Evolutionary conservation across 495 filamentous ascomycete species (phyloP).

Genomic region (Xylaria longipes): DNA sequence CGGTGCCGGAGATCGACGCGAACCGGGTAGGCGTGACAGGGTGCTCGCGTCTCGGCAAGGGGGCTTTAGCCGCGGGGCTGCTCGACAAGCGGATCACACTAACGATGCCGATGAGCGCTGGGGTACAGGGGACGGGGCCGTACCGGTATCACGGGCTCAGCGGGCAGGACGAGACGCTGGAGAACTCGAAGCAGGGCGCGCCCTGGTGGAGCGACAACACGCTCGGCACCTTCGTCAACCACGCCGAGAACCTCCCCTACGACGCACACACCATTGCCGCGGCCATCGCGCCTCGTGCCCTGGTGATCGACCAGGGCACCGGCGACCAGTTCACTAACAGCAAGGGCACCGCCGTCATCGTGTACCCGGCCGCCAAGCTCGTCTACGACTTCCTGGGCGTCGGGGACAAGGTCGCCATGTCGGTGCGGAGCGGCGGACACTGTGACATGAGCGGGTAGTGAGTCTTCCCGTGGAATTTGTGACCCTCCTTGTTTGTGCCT

Average conservation of each 20-base stretch:
- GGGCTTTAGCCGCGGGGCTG: slow-evolving; percentile 57
- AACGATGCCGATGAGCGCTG: slow-evolving; percentile 63
- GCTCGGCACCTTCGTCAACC: slow-evolving; percentile 56
- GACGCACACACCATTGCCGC: slow-evolving; percentile 62
- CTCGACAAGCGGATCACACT: slow-evolving; percentile 60
- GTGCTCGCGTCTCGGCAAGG: slow-evolving; percentile 60
- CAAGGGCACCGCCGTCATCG: slow-evolving; percentile 56
- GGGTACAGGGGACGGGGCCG: slow-evolving; percentile 58
- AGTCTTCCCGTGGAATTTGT: slow-evolving; percentile 28
- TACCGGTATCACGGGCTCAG: slow-evolving; percentile 59
- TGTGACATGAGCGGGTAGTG: slow-evolving; percentile 59
- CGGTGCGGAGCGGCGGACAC: slow-evolving; percentile 55
- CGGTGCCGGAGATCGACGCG: slow-evolving; percentile 56
- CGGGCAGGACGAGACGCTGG: slow-evolving; percentile 60
- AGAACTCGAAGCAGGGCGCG: slow-evolving; percentile 61
- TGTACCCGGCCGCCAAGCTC: slow-evolving; percentile 58
- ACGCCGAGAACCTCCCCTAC: slow-evolving; percentile 55
- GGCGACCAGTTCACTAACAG: slow-evolving; percentile 58
- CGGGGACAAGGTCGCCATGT: slow-evolving; percentile 56
- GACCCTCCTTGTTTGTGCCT: no score
- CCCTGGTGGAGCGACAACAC: slow-evolving; percentile 59
- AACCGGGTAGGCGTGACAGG: slow-evolving; percentile 58
- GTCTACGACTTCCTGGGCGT: slow-evolving; percentile 61
- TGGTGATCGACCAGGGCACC: slow-evolving; percentile 57
- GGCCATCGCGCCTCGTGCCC: slow-evolving; percentile 58